A percentile compares a stretch with the other conserved stretches of the same genome.
Conservation (phyloP, 495 filamentous ascomycete species). For the Opeltia flavorubescens region DNA sequence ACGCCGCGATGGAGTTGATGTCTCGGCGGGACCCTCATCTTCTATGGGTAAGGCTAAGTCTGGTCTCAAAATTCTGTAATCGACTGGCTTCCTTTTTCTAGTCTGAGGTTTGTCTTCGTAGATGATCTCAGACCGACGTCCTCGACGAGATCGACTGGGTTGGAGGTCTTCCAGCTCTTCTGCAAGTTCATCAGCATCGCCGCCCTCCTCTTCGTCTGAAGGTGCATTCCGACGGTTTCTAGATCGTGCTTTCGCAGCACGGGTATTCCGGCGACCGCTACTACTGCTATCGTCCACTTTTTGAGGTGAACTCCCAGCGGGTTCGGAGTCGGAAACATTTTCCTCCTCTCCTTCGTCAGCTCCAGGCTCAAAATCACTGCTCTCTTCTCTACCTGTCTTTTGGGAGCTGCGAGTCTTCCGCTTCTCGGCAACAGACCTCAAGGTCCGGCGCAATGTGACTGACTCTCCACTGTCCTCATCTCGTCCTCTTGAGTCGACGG, state of each 20-base stretch:
- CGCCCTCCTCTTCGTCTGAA: conserved; percentile 30
- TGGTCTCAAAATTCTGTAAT: conserved; percentile 65
- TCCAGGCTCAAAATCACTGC: conserved; percentile 78
- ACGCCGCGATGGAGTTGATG: conserved; percentile 55
- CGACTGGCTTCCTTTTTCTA: conserved; percentile 44
- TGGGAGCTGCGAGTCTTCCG: conserved; percentile 33
- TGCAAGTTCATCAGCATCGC: conserved; percentile 57
- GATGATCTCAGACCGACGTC: conserved; percentile 39
- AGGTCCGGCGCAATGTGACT: conserved; percentile 32
- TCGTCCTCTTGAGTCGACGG: conserved; percentile 21
- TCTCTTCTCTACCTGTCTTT: conserved; percentile 47
- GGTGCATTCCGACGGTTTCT: conserved; percentile 37
- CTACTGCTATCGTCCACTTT: conserved; percentile 35
- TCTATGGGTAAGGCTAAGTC: conserved; percentile 51
- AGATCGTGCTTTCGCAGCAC: conserved; percentile 34
- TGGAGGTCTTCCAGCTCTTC: conserved; percentile 63
- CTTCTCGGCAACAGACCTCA: conserved; percentile 29
- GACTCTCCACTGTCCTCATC: conserved; percentile 17
- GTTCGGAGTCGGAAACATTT: conserved; percentile 35
- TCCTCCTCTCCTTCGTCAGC: conserved; percentile 56
- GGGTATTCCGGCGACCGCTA: conserved; percentile 32
- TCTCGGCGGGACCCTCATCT: conserved; percentile 53
- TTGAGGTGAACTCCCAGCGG: conserved; percentile 27
- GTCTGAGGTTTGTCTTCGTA: conserved; percentile 40
- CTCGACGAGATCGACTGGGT: conserved; percentile 37